A percentile compares a stretch with the other conserved stretches of the same genome.
Evolutionary conservation across 108 stramenopile species (phyloP).

Genomic region (Chaetoceros tenuissimus): DNA sequence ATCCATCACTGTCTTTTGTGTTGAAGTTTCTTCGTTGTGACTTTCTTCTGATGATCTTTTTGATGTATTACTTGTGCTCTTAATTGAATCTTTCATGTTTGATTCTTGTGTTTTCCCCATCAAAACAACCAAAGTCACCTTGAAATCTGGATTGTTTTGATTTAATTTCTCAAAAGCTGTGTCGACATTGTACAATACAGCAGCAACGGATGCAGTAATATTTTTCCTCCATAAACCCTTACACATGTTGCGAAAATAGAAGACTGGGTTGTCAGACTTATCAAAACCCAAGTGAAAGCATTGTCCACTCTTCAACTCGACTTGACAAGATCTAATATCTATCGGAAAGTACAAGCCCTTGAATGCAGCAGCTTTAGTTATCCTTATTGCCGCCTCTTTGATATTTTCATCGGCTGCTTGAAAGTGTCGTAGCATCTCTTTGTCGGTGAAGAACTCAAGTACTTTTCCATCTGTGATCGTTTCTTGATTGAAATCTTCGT

Average conservation of each 20-base stretch:
- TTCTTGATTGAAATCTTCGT: background rate
- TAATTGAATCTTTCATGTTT: background rate
- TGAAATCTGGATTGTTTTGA: conserved; percentile 20
- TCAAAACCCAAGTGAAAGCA: conserved; percentile 67
- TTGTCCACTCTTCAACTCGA: conserved; percentile 62
- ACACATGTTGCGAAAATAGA: conserved; percentile 65
- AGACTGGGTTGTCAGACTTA: conserved; percentile 43
- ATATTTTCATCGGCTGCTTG: conserved; percentile 28
- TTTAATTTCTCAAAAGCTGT: conserved; percentile 14
- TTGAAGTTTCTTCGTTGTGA: background rate
- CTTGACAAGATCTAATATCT: conserved; percentile 35
- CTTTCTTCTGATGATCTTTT: conserved; percentile 5
- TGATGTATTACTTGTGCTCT: conserved; percentile 1
- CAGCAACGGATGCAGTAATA: conserved; percentile 35
- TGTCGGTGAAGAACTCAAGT: conserved; percentile 3
- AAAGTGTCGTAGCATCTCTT: conserved; percentile 45
- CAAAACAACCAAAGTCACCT: conserved; percentile 40
- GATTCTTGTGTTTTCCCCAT: conserved; percentile 19
- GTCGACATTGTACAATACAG: conserved; percentile 53
- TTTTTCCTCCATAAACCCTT: conserved; percentile 54
- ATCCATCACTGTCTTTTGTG: conserved; percentile 6
- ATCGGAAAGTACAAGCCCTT: conserved; percentile 58
- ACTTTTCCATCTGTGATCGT: conserved; percentile 9
- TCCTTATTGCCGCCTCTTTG: conserved; percentile 32
- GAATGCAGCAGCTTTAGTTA: conserved; percentile 58